Base-by-base conservation (phyloP, 192 early-diverging fungal genomes). In the Entrophospora sp. region DNA sequence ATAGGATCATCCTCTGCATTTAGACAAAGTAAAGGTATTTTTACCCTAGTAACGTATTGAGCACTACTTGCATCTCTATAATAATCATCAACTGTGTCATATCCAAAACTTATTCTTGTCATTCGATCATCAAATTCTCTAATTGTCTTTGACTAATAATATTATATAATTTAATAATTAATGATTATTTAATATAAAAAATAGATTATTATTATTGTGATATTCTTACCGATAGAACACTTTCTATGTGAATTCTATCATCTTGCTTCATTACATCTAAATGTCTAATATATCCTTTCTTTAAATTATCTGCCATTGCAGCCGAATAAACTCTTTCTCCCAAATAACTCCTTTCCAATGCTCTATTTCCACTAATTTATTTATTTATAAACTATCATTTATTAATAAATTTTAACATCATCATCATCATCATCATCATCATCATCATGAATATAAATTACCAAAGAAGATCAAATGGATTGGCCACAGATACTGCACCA, bases 1-100 rank as follows among this genome's bases (percentile, higher is more conserved):
- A 98, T 87, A n/a, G 95, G 95, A 71, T 98, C 95, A 75, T 95
- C 92, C 67, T 87, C 46, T 38, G 93, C 86, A 18, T 84, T 85
- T 35, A 95, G 74, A 57, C 91, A 86, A n/a, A 98, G 73, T 55
- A 88, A 84, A 16, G 95, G 95, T 24, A 93, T 73, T 14, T 80
- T 72, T 38, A 91, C 87, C 53, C 72, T 65, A 9, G 82, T 75
- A 65, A 89, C 80, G 8, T 78, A 81, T 25, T 84, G 81, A 6
- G 71, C 69, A 32, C 73, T 81, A 56, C 83, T 87, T 63, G 81
- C 83, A 67, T 85, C 76, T 9, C 71, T 67, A 64, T 90, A 89
- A 66, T 89, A 98, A 67, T 95, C 92, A 57, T 87, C 70, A n/a
- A 90, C 88, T 61, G 87, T 88, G 61, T 86, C 76, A 78, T 87